Conservation (phyloP, 164 flowering plant genomes). For the Liquidambar formosana region DNA sequence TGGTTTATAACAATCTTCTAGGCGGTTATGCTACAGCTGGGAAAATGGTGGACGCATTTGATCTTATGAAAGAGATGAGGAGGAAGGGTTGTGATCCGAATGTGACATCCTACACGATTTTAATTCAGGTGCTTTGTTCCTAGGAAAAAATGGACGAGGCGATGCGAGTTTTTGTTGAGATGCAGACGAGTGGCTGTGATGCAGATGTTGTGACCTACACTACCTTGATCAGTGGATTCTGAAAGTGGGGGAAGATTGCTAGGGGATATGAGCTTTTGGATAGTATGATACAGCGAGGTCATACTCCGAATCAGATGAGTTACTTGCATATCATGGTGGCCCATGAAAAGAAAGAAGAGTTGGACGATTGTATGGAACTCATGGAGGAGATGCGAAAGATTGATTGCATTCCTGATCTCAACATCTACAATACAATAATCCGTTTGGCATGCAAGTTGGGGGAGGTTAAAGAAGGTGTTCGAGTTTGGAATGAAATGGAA, state of each 20-base stretch:
- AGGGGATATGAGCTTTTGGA: slow-evolving; percentile 69
- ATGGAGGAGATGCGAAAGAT: slow-evolving; percentile 60
- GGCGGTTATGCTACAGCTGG: slow-evolving; percentile 69
- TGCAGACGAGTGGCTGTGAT: slow-evolving; percentile 68
- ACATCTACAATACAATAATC: slow-evolving; percentile 63
- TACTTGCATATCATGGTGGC: slow-evolving; percentile 71
- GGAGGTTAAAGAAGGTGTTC: slow-evolving; percentile 61
- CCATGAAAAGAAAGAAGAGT: slow-evolving; percentile 83
- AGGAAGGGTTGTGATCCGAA: slow-evolving; percentile 71
- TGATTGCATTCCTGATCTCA: slow-evolving; percentile 60
- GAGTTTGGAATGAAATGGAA: slow-evolving; percentile 77
- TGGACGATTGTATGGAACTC: slow-evolving; percentile 78
- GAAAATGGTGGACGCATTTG: slow-evolving; percentile 76
- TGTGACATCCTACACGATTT: slow-evolving; percentile 70
- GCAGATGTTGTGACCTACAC: slow-evolving; percentile 86
- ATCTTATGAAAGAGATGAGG: slow-evolving; percentile 73
- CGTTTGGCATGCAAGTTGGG: slow-evolving; percentile 79
- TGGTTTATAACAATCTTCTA: slow-evolving; percentile 73
- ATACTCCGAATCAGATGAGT: slow-evolving; percentile 56
- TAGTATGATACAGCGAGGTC: slow-evolving; percentile 65
- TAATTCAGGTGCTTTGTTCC: slow-evolving; percentile 79
- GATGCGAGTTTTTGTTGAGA: slow-evolving; percentile 62
- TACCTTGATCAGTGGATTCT: slow-evolving; percentile 81
- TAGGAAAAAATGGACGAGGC: slow-evolving; percentile 76
- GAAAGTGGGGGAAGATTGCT: slow-evolving; percentile 75